phyloP scores from a whole-genome alignment of 2,329 filamentous ascomycete species.

The Allantophomopsis lycopodina region DNA sequence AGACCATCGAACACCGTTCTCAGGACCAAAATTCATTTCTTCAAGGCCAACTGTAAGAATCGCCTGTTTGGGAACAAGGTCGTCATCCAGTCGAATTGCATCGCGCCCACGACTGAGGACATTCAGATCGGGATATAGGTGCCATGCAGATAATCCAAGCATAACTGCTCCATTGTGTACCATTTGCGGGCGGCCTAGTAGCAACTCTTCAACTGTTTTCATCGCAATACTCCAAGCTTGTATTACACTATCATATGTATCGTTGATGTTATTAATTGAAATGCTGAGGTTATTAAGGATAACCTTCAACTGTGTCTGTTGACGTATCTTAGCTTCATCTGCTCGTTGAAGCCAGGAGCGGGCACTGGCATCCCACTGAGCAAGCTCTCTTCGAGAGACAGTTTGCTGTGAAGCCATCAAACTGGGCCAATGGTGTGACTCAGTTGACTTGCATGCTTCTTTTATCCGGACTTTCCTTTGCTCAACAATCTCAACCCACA shows the following conservation, averaged over 20 bases:
- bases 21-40: background rate
- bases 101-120: background rate
- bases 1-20: constrained; percentile 14
- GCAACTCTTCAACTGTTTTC: constrained; percentile 8
- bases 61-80: constrained; percentile 1
- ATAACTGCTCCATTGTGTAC: constrained; percentile 4
- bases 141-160: constrained; percentile 12
- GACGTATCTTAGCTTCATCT: constrained; percentile 9
- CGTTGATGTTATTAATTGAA: constrained; percentile 7
- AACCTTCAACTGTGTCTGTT: constrained; percentile 13
- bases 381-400: constrained; percentile 12
- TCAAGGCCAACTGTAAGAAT: constrained; percentile 10
- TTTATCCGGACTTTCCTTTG: constrained; percentile 2
- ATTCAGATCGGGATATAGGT: constrained; percentile 11
- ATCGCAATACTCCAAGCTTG: constrained; percentile 12
- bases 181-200: constrained; percentile 10
- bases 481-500: constrained; percentile 21
- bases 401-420: constrained; percentile 6
- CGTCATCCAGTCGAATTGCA: background rate
- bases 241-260: constrained; percentile 10
- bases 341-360: constrained; percentile 19
- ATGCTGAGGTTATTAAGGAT: constrained; percentile 11
- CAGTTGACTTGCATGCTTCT: background rate
- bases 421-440: too few species aligned
- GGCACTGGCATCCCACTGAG: constrained; percentile 19